Base-by-base conservation (phyloP, 1,139 yeast genomes). In the Lodderomyces parapsilosis region DNA sequence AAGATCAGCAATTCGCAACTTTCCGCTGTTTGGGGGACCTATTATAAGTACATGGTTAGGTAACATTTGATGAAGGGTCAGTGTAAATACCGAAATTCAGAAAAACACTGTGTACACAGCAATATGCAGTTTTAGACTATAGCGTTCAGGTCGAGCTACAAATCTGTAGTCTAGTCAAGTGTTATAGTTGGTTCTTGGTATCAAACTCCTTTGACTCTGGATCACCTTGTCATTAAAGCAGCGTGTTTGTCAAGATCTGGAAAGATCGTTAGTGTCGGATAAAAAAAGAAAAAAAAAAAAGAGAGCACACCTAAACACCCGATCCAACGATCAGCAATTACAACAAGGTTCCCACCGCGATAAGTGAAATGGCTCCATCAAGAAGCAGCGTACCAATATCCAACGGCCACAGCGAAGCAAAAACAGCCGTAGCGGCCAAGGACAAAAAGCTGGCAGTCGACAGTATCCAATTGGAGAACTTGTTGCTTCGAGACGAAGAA, bases 401-500 rank as follows among this genome's bases (percentile, higher is more conserved):
- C 23, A 41, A 32, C 22, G 20, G 14, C 18, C 23, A 37, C 8
- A 36, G 33, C 34, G 43, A 28, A 11, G n/a, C 18, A 24, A 24
- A 28, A 20, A 27, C 22, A 13, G 24, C 30, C 17, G 11, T 15
- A 39, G 18, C 23, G n/a, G 24, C 46, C 9, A 37, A 20, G 13
- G 31, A 27, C 10, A 35, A 24, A 22, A 38, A 37, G 18, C 39
- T 38, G 2, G 39, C 40, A 3, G 43, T 52, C 14, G 70, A 68
- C 32, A 63, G 65, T n/a, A 50, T 67, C 15, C 72, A 67, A 34
- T 56, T 73, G 37, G 77, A 72, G 49, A 68, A 64, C 47, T 55
- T 73, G 19, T 58, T 73, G 30, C 58, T 73, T 11, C 59, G 76
- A 39, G 76, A 73, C 50, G 77, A 72, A 38, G 77, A 72, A 49